Evolutionary conservation across 495 filamentous ascomycete genomes (phyloP), one percentile per base, ranked within the genome.

Genomic region (Hypoxylon fuscum): DNA sequence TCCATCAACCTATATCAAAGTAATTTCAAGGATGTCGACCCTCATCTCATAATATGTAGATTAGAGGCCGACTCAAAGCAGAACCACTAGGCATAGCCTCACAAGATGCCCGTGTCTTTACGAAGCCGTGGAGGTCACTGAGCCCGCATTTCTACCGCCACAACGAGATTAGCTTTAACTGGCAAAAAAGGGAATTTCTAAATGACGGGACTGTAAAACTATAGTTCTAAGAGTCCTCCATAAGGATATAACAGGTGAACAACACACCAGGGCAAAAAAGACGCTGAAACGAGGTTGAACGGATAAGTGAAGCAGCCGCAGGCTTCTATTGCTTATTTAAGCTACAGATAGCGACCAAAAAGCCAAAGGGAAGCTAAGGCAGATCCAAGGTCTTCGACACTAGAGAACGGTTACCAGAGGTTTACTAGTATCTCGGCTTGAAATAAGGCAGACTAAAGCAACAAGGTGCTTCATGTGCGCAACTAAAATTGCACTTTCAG

Each of bases 31-130:
- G n/a, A n/a, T n/a, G n/a, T n/a, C n/a, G n/a, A n/a, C n/a, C n/a
- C n/a, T n/a, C n/a, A n/a, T n/a, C n/a, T n/a, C n/a, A n/a, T n/a
- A n/a, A n/a, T n/a, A n/a, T n/a, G n/a, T n/a, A n/a, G 18, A 17
- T 9, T 14, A 46, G 23, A 46, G 43, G 43, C 43, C 11, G 43
- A 20, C 9, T 46, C 23, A n/a, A 46, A 34, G n/a, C 35, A 29
- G 45, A 48, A 48, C 11, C 35, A 34, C 45, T 15, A 48, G 5
- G 22, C 45, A 48, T 15, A 48, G 45, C 45, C 45, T 48, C n/a
- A n/a, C 45, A 27, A 15, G 12, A 22, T 12, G 6, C n/a, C 27
- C 45, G 9, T 48, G 45, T 48, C n/a, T n/a, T n/a, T n/a, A n/a
- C n/a, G n/a, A n/a, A n/a, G n/a, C n/a, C n/a, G n/a, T n/a, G n/a